Evolutionary conservation across 495 filamentous ascomycete species (phyloP).

Genomic region (Penicillium bialowiezense): DNA sequence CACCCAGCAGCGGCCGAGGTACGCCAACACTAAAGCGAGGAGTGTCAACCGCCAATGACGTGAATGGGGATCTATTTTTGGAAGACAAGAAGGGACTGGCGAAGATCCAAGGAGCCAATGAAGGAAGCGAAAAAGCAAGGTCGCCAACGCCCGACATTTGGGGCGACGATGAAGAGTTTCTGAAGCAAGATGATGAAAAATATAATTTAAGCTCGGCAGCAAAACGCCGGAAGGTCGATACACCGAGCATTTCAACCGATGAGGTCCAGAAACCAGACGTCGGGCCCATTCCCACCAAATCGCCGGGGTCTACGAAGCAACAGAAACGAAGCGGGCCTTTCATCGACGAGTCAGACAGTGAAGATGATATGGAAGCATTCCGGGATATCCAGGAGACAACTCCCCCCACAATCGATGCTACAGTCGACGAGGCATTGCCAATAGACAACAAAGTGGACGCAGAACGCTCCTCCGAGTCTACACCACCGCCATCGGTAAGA

Average conservation of each 20-base stretch:
- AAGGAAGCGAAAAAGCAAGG: conserved; percentile 7
- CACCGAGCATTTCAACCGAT: conserved; percentile 12
- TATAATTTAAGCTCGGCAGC: conserved; percentile 30
- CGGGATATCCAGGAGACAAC: conserved; percentile 17
- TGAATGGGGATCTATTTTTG: conserved; percentile 38
- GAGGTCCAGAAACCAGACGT: conserved; percentile 14
- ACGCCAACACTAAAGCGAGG: conserved; percentile 18
- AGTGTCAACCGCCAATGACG: conserved; percentile 13
- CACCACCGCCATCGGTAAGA: conserved; percentile 47
- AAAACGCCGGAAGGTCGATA: conserved; percentile 44
- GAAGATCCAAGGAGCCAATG: conserved; percentile 6
- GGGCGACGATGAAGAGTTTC: conserved; percentile 26
- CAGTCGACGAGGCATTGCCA: conserved; percentile 5
- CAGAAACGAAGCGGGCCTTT: conserved; percentile 51
- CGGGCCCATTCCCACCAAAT: conserved; percentile 1
- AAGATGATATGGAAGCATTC: conserved; percentile 45
- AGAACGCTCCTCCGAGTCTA: conserved; percentile 33
- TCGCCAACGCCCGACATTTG: conserved; percentile 38
- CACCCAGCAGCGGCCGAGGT: conserved; percentile 19
- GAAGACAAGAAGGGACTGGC: conserved; percentile 37
- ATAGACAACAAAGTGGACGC: conserved; percentile 45
- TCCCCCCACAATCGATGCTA: not conserved
- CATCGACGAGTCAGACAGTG: conserved; percentile 66
- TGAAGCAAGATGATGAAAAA: conserved; percentile 15
- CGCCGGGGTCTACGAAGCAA: not conserved